Evolutionary conservation across 805 yeast species (phyloP), one percentile per base, ranked within the genome.

Genomic region (Wickerhamiella lipophila): DNA sequence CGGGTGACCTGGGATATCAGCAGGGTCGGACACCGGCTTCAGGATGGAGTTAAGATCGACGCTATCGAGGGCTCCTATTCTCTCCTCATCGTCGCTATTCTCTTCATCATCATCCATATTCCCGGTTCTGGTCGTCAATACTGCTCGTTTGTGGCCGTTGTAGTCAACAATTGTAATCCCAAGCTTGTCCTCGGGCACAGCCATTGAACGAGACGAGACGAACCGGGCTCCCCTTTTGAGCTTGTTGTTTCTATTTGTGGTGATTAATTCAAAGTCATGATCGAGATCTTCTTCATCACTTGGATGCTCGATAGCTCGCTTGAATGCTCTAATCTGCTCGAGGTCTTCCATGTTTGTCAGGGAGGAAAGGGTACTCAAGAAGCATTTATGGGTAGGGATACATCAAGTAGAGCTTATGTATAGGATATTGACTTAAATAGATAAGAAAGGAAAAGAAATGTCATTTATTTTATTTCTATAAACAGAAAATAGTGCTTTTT

Each of bases 21-120:
- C 71, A 0, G 96, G 92, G 50, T 83, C 83, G 7, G 77, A 70
- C 12, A 92, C 76, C 0, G 97, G 96, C 4, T 81, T 76, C 52
- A 92, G 66, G 16, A 87, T 69, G 40, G 78, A 65, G 25, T 73
- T 75, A 2, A 81, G 61, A 56, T 78, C 73, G 1, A 79, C 69
- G 2, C 72, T 68, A 3, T 44, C 30, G 3, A 44, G 40, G 6
- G 46, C 16, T 18, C 34, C 39, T 32, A 32, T 19, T 11, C 15
- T 9, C 19, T 32, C 38, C 19, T 32, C 38, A 3, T 44, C 47
- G 26, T 8, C 8, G 7, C 26, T 8, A 22, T n/a, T 21, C 22
- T 23, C 41, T 7, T n/a, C 44, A 5, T 23, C 7, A 6, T 64
- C 61, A 22, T 51, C 18, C 16, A 48, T 55, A n/a, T 49, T 56